Conservation (phyloP, 2,329 filamentous ascomycete genomes). For the Fonsecaea pugnacius region DNA sequence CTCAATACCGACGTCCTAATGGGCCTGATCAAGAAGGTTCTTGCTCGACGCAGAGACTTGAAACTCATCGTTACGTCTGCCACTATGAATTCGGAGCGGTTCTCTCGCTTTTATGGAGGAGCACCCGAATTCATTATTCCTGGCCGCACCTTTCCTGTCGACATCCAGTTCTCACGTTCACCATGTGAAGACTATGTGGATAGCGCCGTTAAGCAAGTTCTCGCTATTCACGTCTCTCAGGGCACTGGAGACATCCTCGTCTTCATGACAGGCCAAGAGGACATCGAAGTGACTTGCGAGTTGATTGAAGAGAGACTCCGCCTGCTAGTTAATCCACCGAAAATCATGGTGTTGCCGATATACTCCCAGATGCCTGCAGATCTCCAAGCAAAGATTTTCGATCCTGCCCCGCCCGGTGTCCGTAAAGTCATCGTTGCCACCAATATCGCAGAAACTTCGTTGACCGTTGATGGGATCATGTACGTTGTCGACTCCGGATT, state of each 20-base stretch:
- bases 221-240: conserved; percentile 96
- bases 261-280: conserved; percentile 99
- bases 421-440: conserved; percentile 98
- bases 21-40: conserved; percentile 96
- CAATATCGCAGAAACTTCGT: conserved; percentile 96
- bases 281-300: conserved; percentile 96
- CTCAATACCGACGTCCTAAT: conserved; percentile 97
- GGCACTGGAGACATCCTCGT: conserved; percentile 91
- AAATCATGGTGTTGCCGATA: conserved; percentile 91
- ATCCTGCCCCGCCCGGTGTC: conserved; percentile 84
- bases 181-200: conserved; percentile 98
- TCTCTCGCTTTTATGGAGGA: conserved; percentile 93
- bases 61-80: conserved; percentile 98
- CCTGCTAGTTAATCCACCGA: conserved; percentile 89
- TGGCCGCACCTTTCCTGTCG: conserved; percentile 93
- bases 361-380: conserved; percentile 99
- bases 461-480: conserved; percentile 99
- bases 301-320: conserved; percentile 84
- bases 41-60: conserved; percentile 83
- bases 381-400: conserved; percentile 96
- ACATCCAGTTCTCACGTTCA: conserved; percentile 91
- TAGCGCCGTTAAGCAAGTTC: conserved; percentile 90
- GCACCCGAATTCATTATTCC: conserved; percentile 97
- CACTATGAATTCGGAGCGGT: conserved; percentile 97
- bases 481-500: conserved; percentile 97